phyloP scores from a whole-genome alignment of 768 basidiomycete species.

The Albatrellus ellisii region DNA sequence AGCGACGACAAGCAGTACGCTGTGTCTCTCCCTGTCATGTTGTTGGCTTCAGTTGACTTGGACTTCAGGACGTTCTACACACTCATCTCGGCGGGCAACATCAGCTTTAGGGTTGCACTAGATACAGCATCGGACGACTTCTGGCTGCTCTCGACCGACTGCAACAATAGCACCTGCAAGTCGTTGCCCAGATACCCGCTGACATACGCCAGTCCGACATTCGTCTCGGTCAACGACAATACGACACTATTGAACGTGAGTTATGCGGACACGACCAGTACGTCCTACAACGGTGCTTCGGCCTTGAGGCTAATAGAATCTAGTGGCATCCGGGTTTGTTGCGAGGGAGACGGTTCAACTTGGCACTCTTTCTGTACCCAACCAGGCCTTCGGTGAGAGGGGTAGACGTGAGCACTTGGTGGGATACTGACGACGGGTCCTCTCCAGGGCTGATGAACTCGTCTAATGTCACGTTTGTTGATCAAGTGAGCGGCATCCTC shows the following conservation, averaged over 20 bases:
- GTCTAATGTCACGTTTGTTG: conserved; percentile 48
- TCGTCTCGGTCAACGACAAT: conserved; percentile 46
- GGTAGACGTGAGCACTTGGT: neutral
- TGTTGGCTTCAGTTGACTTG: neutral
- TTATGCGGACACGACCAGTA: conserved; percentile 62
- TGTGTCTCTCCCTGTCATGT: neutral
- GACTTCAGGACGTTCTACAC: conserved; percentile 50
- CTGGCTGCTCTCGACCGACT: conserved; percentile 58
- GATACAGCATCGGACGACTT: conserved; percentile 68
- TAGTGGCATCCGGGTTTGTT: conserved; percentile 59
- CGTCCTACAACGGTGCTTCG: conserved; percentile 16
- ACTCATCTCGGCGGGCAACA: conserved; percentile 43
- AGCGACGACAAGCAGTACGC: conserved; percentile 11
- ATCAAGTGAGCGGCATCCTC: conserved; percentile 57
- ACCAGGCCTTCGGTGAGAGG: conserved; percentile 55
- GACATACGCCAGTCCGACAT: conserved; percentile 51
- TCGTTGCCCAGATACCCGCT: conserved; percentile 60
- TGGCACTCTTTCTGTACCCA: conserved; percentile 42
- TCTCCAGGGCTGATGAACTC: conserved; percentile 43
- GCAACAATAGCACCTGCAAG: conserved; percentile 40
- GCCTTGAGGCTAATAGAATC: neutral
- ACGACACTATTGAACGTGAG: conserved; percentile 41
- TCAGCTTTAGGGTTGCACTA: conserved; percentile 54
- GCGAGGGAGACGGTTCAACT: conserved; percentile 50
- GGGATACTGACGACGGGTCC: neutral